Evolutionary conservation across 495 filamentous ascomycete species (phyloP).

Genomic region (Talaromyces proteolyticus): DNA sequence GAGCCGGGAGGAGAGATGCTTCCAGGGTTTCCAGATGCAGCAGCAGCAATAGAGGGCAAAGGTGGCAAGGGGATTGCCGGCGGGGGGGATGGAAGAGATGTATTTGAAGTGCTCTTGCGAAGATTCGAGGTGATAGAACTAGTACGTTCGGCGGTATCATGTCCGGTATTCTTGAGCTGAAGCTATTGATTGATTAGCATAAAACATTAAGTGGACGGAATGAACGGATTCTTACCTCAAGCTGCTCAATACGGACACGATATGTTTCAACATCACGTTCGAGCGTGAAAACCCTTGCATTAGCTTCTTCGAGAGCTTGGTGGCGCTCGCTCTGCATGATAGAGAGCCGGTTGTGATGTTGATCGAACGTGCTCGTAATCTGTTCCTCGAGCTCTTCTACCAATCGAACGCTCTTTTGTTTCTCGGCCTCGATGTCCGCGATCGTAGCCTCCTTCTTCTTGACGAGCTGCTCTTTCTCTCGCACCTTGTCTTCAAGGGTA

Average conservation of each 20-base stretch:
- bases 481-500: constrained; percentile 53
- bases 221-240: constrained; percentile 35
- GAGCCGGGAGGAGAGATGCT: constrained; percentile 42
- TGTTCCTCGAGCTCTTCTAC: constrained; percentile 97
- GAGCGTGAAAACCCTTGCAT: constrained; percentile 33
- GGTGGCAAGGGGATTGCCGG: constrained; percentile 88
- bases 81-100: constrained; percentile 86
- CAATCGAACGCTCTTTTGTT: constrained; percentile 80
- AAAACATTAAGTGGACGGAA: too few relatives aligned
- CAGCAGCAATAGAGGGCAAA: constrained; percentile 36
- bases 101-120: constrained; percentile 78
- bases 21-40: constrained; percentile 24
- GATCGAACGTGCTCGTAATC: constrained; percentile 88
- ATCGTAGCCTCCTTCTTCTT: constrained; percentile 62
- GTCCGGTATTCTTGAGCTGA: constrained; percentile 39
- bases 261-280: constrained; percentile 50
- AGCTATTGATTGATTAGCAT: constrained; percentile 15
- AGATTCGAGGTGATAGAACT: constrained; percentile 74
- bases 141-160: constrained; percentile 55
- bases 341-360: constrained; percentile 82
- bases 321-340: constrained; percentile 53
- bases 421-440: constrained; percentile 52
- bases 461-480: constrained; percentile 66
- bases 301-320: constrained; percentile 42
- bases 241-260: constrained; percentile 42